Conservation (phyloP, 257 asterid species). For the Plectranthus barbatus region DNA sequence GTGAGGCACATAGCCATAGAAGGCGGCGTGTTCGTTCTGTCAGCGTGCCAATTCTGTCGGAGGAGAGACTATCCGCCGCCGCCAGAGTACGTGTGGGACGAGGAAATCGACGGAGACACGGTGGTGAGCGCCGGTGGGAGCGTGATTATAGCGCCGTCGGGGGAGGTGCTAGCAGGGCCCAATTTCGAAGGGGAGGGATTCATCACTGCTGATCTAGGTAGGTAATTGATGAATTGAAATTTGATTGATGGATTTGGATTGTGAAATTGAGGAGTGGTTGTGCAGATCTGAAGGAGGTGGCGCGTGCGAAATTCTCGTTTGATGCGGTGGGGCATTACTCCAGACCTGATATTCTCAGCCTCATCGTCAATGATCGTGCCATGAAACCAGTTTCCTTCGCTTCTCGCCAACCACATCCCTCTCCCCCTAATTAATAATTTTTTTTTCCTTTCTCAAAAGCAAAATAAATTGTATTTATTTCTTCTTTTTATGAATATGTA, state of each 20-base stretch:
- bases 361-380: slow-evolving; percentile 66
- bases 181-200: slow-evolving; percentile 90
- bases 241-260: slow-evolving; percentile 86
- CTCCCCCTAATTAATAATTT: slow-evolving; percentile 32
- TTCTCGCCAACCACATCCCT: too few species aligned
- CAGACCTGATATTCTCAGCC: slow-evolving; percentile 81
- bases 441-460: too few species aligned
- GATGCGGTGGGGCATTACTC: slow-evolving; percentile 94
- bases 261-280: too few species aligned
- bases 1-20: slow-evolving; percentile 94
- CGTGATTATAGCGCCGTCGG: slow-evolving; percentile 77
- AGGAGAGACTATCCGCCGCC: slow-evolving; percentile 90
- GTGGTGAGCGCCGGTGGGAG: slow-evolving; percentile 93
- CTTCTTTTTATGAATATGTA: too few species aligned
- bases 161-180: slow-evolving; percentile 84
- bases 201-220: slow-evolving; percentile 86
- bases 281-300: slow-evolving; percentile 83
- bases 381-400: slow-evolving; percentile 63
- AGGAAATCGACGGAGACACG: slow-evolving; percentile 66
- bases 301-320: slow-evolving; percentile 82
- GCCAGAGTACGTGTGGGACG: slow-evolving; percentile 57
- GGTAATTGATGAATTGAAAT: slow-evolving; percentile 43
- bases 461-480: too few species aligned
- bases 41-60: slow-evolving; percentile 84
- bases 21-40: slow-evolving; percentile 86